Evolutionary conservation across 2,329 filamentous ascomycete species (phyloP).

Genomic region (Phialophora tarda): DNA sequence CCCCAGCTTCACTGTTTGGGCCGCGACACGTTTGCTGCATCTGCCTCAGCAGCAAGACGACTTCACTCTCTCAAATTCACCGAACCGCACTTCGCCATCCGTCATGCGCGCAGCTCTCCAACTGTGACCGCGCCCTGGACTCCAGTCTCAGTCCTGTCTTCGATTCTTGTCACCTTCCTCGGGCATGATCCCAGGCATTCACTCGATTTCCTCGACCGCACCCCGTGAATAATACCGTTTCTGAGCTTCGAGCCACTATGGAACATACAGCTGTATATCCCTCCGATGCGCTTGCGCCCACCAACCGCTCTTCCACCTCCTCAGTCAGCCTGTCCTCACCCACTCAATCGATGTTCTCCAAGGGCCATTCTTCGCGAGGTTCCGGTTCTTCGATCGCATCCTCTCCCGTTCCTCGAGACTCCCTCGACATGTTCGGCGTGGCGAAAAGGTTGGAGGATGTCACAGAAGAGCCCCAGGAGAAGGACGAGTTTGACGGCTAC

Average conservation of each 20-base stretch:
- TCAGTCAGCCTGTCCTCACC: constrained; percentile 33
- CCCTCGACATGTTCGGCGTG: constrained; percentile 55
- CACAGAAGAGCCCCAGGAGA: constrained; percentile 68
- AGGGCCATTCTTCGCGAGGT: constrained; percentile 37
- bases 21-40: neutral
- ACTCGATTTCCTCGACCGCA: constrained; percentile 11
- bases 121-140: constrained; percentile 27
- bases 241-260: constrained; percentile 23
- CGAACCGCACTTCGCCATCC: constrained; percentile 16
- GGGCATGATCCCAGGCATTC: constrained; percentile 24
- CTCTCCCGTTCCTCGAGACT: constrained; percentile 58
- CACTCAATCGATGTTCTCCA: constrained; percentile 36
- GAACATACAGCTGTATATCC: constrained; percentile 21
- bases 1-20: neutral
- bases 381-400: constrained; percentile 63
- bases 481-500: constrained; percentile 35
- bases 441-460: constrained; percentile 79
- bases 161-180: constrained; percentile 23
- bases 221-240: constrained; percentile 19
- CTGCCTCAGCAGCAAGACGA: neutral
- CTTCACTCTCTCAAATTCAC: neutral
- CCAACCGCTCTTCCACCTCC: constrained; percentile 26
- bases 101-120: constrained; percentile 32
- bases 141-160: constrained; percentile 16
- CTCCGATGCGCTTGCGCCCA: constrained; percentile 17